Conservation (phyloP, 768 basidiomycete species). For the Pisolithus orientalis region DNA sequence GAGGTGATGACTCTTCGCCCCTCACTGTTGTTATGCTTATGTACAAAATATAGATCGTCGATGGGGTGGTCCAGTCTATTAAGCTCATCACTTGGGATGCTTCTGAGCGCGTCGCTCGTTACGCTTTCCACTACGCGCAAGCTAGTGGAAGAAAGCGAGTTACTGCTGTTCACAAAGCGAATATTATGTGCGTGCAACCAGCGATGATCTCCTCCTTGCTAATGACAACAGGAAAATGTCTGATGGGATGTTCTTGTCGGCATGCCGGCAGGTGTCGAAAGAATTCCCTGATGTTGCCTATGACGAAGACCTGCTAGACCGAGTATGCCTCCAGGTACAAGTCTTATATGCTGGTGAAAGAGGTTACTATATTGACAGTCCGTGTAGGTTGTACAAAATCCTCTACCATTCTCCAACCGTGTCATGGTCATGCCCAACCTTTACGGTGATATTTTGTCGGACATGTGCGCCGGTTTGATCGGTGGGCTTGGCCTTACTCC, state of each 20-base stretch:
- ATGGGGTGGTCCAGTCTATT: slow-evolving; percentile 98
- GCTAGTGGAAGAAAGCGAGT: slow-evolving; percentile 83
- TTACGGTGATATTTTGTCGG: slow-evolving; percentile 92
- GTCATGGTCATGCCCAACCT: slow-evolving; percentile 99
- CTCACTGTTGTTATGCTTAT: slow-evolving; percentile 7
- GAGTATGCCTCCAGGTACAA: slow-evolving; percentile 85
- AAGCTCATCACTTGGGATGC: slow-evolving; percentile 99
- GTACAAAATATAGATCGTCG: slow-evolving; percentile 59
- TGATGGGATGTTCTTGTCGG: slow-evolving; percentile 98
- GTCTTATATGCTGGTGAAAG: background rate
- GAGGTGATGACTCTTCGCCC: slow-evolving; percentile 50
- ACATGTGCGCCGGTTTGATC: slow-evolving; percentile 98
- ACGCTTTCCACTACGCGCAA: slow-evolving; percentile 97
- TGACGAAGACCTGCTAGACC: slow-evolving; percentile 95
- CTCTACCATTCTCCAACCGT: slow-evolving; percentile 85
- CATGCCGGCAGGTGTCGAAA: slow-evolving; percentile 93
- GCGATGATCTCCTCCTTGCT: slow-evolving; percentile 7
- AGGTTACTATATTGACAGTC: background rate
- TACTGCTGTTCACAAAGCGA: slow-evolving; percentile 98
- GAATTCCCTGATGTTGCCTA: slow-evolving; percentile 91
- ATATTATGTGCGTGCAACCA: slow-evolving; percentile 76
- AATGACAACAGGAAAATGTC: slow-evolving; percentile 86
- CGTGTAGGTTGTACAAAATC: slow-evolving; percentile 84
- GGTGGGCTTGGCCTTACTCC: slow-evolving; percentile 96
- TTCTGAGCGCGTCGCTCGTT: slow-evolving; percentile 96